Percentiles rank a stretch among this genome's conserved stretches.
phyloP scores from a whole-genome alignment of 2,329 filamentous ascomycete genomes.

The Pseudogymnoascus sp. region DNA sequence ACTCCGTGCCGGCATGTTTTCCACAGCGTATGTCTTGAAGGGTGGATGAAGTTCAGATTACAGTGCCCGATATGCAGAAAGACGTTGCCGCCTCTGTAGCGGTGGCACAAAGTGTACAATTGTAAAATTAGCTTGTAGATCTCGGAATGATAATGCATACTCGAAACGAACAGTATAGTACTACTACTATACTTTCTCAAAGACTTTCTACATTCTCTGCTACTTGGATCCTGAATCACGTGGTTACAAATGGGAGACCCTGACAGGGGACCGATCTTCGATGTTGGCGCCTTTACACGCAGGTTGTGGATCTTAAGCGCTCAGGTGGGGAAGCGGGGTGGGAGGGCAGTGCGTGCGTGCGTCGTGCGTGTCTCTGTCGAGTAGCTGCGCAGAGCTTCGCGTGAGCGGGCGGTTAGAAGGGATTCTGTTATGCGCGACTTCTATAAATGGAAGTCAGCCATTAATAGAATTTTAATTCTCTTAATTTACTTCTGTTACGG shows the following conservation, averaged over 20 bases:
- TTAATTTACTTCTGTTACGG: background rate
- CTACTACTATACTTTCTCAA: background rate
- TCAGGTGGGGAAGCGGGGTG: background rate
- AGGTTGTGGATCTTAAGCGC: constrained; percentile 1
- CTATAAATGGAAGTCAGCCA: background rate
- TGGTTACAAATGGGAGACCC: background rate
- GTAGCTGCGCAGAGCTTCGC: background rate
- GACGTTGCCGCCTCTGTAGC: constrained; percentile 71
- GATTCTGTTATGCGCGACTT: background rate
- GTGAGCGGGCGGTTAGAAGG: background rate
- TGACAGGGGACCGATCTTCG: constrained; percentile 3
- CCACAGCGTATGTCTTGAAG: constrained; percentile 82
- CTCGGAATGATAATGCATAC: background rate
- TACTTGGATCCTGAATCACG: background rate
- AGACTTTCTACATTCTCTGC: too few relatives aligned
- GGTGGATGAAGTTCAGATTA: constrained; percentile 88
- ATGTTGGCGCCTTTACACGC: background rate
- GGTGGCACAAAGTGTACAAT: constrained; percentile 8
- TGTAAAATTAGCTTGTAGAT: background rate
- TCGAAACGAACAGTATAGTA: background rate
- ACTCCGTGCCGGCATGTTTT: constrained; percentile 96
- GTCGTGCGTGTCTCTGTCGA: background rate
- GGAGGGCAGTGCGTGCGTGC: background rate
- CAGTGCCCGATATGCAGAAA: constrained; percentile 95
- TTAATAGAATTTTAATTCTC: background rate